phyloP scores from a whole-genome alignment of 345 rosid genomes.

The Citrus inodora region DNA sequence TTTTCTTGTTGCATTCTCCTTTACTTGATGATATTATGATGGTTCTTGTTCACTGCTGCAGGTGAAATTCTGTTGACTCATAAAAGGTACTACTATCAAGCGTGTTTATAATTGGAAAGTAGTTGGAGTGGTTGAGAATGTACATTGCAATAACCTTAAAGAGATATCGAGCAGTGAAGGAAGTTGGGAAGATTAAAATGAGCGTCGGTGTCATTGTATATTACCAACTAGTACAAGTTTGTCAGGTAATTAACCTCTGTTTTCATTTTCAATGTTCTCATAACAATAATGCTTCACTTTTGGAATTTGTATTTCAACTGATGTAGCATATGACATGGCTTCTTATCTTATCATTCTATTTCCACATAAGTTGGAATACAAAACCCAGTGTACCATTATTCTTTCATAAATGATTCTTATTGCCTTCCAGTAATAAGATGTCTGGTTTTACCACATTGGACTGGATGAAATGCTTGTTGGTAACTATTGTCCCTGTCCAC shows the following conservation, averaged over 20 bases:
- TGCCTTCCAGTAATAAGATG: background rate
- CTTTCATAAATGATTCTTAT: background rate
- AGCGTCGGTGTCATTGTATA: conserved; percentile 59
- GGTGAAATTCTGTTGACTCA: conserved; percentile 28
- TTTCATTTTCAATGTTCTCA: background rate
- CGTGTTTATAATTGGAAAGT: conserved; percentile 15
- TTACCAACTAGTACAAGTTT: conserved; percentile 80
- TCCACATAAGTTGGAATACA: background rate
- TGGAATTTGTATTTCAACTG: background rate
- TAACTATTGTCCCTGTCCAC: conserved; percentile 3
- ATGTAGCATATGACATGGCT: background rate
- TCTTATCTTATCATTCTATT: background rate
- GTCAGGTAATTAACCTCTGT: conserved; percentile 53
- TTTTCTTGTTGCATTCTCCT: background rate
- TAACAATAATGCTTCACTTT: background rate
- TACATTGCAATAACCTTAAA: conserved; percentile 61
- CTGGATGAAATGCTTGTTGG: background rate
- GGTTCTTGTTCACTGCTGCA: conserved; percentile 19
- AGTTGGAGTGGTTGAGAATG: conserved; percentile 66
- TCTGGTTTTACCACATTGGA: background rate
- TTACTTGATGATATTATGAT: background rate
- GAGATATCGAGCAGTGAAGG: conserved; percentile 73
- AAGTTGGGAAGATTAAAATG: conserved; percentile 80
- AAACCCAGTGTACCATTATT: background rate
- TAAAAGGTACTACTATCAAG: conserved; percentile 21